Evolutionary conservation across 1,139 yeast genomes (phyloP), one percentile per base, ranked within the genome.

Genomic region (Suhomyces guaymorum): DNA sequence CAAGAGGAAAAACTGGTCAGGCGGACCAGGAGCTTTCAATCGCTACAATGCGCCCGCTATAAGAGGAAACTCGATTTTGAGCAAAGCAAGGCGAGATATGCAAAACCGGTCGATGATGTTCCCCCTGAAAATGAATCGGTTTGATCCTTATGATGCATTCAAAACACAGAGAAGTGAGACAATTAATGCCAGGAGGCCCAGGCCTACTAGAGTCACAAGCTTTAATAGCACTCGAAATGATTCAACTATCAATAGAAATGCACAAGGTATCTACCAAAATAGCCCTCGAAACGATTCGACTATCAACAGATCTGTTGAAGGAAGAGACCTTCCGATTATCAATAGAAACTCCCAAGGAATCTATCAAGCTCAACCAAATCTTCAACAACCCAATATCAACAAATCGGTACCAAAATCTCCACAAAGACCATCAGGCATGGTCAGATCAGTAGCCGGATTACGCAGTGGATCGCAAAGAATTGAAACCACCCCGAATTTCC

Each of bases 51-150:
- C 34, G 8, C 23, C 31, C 5, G 42, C 31, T 12, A 31, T 33
- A 5, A 31, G 35, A 23, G 33, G 40, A 41, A 55, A 49, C 32
- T 54, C 73, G 5, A 69, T 70, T 14, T 44, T 70, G 38, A 61
- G 58, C 30, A 61, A 56, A 39, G 75, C 70, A 10, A 51, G 56
- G 35, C 49, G 54, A 32, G 74, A 70, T 18, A 38, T 63, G 11
- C 62, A 56, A 43, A 50, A 47, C 27, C 44, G 75, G 24, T 52
- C 61, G 15, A 46, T 61, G 30, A 64, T 67, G 61, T 68, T 67
- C 46, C 55, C 59, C n/a, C 35, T 24, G 27, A 28, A 32, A 28
- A 18, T 31, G 5, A 7, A 9, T 10, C 41, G 37, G 19, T 55
- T 56, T 38, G 65, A 60, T 38, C 58, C 66, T 1, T 57, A 51